Conservation (phyloP, 1,284 basidiomycete species). For the Cryptococcus jaspeensis region DNA sequence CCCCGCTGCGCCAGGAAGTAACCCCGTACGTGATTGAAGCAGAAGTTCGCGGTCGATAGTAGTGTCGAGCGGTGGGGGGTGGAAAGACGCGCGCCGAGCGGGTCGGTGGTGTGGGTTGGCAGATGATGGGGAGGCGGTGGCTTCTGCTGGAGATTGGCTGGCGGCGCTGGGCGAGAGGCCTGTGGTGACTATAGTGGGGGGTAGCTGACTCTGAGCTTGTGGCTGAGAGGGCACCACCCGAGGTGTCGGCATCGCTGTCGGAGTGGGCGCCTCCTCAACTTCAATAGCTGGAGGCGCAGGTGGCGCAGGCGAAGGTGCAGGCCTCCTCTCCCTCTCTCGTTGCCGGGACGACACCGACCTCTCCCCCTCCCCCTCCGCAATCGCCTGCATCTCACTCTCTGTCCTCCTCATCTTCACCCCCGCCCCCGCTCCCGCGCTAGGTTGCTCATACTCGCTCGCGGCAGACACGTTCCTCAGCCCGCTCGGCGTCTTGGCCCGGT, state of each 20-base stretch:
- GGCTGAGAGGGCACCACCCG: neutral
- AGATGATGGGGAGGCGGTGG: neutral
- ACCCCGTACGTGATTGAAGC: slow-evolving; percentile 54
- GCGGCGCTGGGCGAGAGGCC: slow-evolving; percentile 22
- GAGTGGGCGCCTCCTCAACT: neutral
- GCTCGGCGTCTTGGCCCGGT: slow-evolving; percentile 18
- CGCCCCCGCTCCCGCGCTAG: neutral
- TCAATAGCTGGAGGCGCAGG: neutral
- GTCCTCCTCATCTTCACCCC: slow-evolving; percentile 4
- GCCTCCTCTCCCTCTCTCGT: slow-evolving; percentile 4
- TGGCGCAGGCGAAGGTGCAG: slow-evolving; percentile 7
- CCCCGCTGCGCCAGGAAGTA: slow-evolving; percentile 40
- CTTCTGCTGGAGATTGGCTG: neutral
- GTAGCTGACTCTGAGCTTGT: neutral
- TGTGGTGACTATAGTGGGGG: slow-evolving; percentile 37
- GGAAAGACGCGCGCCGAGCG: slow-evolving; percentile 45
- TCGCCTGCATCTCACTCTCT: slow-evolving; percentile 16
- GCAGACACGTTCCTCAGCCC: slow-evolving; percentile 17
- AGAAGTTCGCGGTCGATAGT: slow-evolving; percentile 63
- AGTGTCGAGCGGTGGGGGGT: slow-evolving; percentile 46
- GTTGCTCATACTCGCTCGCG: slow-evolving; percentile 19
- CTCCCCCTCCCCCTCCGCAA: slow-evolving; percentile 7
- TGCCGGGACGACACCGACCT: neutral
- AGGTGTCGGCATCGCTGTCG: neutral
- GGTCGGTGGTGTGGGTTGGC: neutral